Base-by-base conservation (phyloP, 306 rosid species). In the Rosa chinensis region DNA sequence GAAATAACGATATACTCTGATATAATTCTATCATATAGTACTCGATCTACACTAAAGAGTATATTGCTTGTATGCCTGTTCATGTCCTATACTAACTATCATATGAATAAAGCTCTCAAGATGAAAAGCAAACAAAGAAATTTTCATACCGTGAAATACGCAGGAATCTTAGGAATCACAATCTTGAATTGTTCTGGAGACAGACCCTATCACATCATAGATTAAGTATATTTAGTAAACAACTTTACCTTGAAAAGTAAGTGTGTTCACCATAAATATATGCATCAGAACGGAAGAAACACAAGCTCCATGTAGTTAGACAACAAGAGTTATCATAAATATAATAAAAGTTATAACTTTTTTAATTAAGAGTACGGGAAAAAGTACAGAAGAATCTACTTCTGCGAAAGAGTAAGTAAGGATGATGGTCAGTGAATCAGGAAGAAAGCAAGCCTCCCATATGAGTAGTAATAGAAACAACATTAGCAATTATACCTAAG, bases 111-210 rank as follows among this genome's bases (percentile, higher is more conserved):
- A 80, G 64, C 75, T 50, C 73, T 66, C 55, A 25, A 50, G 21
- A 45, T 50, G 70, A 58, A 73, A 80, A 61, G 53, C 5, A 28
- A 2, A 9, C 12, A 71, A 32, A 39, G 40, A 35, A 48, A 68
- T 12, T 74, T 72, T 55, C 87, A 40, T 88, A 92, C 97, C 80
- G 94, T 92, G 83, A 92, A 92, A 82, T 92, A 92, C 21, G 92
- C 92, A 50, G 94, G 97, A 76, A 92, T 89, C 82, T 72, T 81
- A 32, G 91, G 94, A 79, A 92, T 88, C 82, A 50, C 56, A 20
- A 92, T 89, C 91, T 92, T 89, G 85, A 92, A 92, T 79, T 92
- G 97, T 68, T 87, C 82, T 17, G 94, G 88, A 44, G 83, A 23
- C 77, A 88, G 85, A 74, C 82, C 97, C 97, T 92, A 66, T 47